Conservation (phyloP, 306 rosid species). For the Dryas octopetala region DNA sequence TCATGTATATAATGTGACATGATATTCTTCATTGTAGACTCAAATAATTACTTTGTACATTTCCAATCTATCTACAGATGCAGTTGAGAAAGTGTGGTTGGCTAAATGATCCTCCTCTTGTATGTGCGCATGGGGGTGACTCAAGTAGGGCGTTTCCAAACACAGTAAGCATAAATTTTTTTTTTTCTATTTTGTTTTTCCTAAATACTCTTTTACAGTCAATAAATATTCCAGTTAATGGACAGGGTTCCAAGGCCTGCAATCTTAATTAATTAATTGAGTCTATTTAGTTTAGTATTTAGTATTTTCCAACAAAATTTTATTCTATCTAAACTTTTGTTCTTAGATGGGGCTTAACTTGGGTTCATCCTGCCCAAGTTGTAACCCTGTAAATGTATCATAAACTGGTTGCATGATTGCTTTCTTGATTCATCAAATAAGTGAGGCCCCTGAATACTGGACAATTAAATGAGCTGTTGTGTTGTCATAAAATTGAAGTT, state of each 20-base stretch:
- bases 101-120: slow-evolving; percentile 70
- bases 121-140: slow-evolving; percentile 95
- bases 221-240: background rate
- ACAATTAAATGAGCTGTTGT: too few relatives aligned
- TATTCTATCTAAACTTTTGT: background rate
- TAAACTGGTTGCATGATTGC: background rate
- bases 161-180: slow-evolving; percentile 44
- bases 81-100: slow-evolving; percentile 60
- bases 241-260: background rate
- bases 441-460: background rate
- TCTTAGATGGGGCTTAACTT: background rate
- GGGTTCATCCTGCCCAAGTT: too few relatives aligned
- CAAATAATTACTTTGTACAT: background rate
- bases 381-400: background rate
- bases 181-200: too few relatives aligned
- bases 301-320: background rate
- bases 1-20: background rate
- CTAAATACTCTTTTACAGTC: background rate
- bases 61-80: slow-evolving; percentile 34
- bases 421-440: background rate
- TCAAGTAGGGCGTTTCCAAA: slow-evolving; percentile 71
- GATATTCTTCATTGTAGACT: background rate
- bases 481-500: background rate
- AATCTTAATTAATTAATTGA: background rate
- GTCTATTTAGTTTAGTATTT: background rate